phyloP scores from a whole-genome alignment of 768 basidiomycete species.

The Termitomyces sp. region DNA sequence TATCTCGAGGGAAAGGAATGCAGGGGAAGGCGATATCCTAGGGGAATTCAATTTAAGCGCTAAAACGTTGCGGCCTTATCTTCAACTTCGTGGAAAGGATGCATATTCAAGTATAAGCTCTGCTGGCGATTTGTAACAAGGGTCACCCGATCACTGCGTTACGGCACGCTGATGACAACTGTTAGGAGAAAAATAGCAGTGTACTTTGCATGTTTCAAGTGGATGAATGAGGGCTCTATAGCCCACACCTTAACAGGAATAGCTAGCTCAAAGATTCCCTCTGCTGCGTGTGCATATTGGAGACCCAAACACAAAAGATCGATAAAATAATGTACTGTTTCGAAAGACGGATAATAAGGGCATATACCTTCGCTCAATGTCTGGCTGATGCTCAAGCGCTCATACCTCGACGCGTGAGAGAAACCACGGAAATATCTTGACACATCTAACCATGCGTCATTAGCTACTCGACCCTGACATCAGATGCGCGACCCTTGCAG shows the following conservation, averaged over 20 bases:
- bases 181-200: neutral
- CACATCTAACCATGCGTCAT: neutral
- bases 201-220: neutral
- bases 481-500: neutral
- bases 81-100: too few species aligned
- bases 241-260: neutral
- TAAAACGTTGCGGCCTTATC: too few species aligned
- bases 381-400: too few species aligned
- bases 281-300: neutral
- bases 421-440: neutral
- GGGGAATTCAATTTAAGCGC: neutral
- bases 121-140: neutral
- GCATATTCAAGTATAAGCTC: neutral
- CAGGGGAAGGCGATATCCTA: neutral
- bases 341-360: neutral
- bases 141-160: neutral
- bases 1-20: too few species aligned
- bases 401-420: neutral
- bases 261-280: neutral
- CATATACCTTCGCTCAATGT: neutral
- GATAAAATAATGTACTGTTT: neutral
- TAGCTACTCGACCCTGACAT: neutral
- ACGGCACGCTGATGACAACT: neutral
- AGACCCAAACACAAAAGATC: neutral
- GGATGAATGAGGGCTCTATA: neutral